phyloP scores from a whole-genome alignment of 2,329 filamentous ascomycete genomes.

The Colletotrichum noveboracense region DNA sequence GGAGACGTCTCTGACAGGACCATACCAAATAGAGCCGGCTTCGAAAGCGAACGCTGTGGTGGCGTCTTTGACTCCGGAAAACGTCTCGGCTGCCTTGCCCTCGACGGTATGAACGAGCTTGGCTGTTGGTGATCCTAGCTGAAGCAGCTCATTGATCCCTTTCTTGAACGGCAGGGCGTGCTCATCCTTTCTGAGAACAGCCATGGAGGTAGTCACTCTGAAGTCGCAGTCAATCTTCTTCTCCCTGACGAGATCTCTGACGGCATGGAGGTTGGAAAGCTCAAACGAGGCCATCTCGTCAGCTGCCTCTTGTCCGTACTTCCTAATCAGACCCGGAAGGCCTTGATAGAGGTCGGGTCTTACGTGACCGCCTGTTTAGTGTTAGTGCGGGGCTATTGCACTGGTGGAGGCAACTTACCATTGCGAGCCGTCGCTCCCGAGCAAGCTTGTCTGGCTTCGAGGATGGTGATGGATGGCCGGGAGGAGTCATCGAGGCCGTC shows the following conservation, averaged over 20 bases:
- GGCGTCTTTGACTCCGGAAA: conserved; percentile 42
- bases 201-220: conserved; percentile 9
- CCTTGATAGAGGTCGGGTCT: conserved; percentile 14
- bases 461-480: conserved; percentile 5
- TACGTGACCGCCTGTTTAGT: conserved; percentile 11
- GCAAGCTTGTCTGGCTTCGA: conserved; percentile 21
- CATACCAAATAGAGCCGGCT: conserved; percentile 44
- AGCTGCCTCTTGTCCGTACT: conserved; percentile 25
- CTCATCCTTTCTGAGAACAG: not conserved
- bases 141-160: conserved; percentile 10
- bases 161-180: conserved; percentile 25
- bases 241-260: conserved; percentile 11
- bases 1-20: not conserved
- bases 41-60: conserved; percentile 33
- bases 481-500: not conserved
- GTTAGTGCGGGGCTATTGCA: not conserved
- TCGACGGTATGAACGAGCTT: conserved; percentile 14
- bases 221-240: conserved; percentile 20
- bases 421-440: conserved; percentile 20
- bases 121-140: not conserved
- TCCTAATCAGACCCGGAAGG: not conserved
- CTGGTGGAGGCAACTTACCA: not conserved
- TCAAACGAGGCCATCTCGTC: conserved; percentile 28
- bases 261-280: conserved; percentile 12
- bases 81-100: conserved; percentile 30